Evolutionary conservation across 768 basidiomycete genomes (phyloP).

Genomic region (Rhodotorula paludigena): DNA sequence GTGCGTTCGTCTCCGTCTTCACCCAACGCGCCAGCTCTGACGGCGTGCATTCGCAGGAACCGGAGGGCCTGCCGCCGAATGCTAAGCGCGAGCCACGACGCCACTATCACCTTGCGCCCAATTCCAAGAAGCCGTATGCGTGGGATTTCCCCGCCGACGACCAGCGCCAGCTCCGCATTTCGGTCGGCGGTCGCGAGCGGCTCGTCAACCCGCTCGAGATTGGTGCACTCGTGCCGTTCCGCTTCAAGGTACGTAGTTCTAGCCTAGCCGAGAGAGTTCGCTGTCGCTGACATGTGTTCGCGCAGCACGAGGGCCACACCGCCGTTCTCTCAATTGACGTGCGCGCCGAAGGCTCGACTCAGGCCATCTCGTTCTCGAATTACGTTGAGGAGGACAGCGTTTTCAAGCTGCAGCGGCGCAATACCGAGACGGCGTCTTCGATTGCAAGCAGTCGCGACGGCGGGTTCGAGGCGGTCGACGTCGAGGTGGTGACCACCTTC

Average conservation of each 20-base stretch:
- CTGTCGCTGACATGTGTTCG: no score
- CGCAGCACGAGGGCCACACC: conserved; percentile 53
- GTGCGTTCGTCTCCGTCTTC: no score
- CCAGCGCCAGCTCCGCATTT: conserved; percentile 71
- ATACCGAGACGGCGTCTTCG: conserved; percentile 31
- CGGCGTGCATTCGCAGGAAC: no score
- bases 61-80: conserved; percentile 7
- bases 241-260: no score
- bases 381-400: conserved; percentile 80
- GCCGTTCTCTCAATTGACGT: conserved; percentile 74
- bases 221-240: conserved; percentile 83
- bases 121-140: conserved; percentile 63
- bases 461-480: conserved; percentile 42
- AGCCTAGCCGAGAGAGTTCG: no score
- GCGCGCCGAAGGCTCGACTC: conserved; percentile 77
- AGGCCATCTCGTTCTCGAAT: conserved; percentile 77
- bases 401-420: conserved; percentile 57
- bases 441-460: conserved; percentile 55
- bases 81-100: conserved; percentile 7
- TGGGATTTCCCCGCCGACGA: conserved; percentile 88
- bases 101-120: conserved; percentile 59
- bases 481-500: conserved; percentile 64
- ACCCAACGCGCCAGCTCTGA: no score
- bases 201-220: conserved; percentile 91
- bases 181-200: conserved; percentile 59